These are phyloP conservation scores for Cochlearia excelsa DNA, from an alignment of 345 rosid species.

Conservation along the genomic window DNA sequence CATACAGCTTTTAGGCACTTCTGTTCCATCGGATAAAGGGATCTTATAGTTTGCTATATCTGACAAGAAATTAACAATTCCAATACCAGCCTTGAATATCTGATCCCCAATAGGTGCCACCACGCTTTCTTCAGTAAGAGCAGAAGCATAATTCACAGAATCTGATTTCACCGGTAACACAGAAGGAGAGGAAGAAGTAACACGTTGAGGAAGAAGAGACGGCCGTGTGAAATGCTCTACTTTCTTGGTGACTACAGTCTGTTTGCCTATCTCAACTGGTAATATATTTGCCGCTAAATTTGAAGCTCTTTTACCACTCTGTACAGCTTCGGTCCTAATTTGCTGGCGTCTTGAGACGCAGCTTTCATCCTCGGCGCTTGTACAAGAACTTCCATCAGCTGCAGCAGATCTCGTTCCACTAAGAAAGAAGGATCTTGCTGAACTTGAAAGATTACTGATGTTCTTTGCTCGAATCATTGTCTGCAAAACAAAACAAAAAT, in stretches of 20 bases:
- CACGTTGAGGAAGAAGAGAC: constrained; percentile 39
- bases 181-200: constrained; percentile 43
- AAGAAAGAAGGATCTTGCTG: constrained; percentile 70
- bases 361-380: constrained; percentile 75
- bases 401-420: constrained; percentile 63
- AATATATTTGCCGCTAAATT: constrained; percentile 26
- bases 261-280: constrained; percentile 42
- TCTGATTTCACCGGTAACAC: constrained; percentile 42
- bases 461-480: constrained; percentile 84
- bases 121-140: constrained; percentile 39
- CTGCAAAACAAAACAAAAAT: constrained; percentile 28
- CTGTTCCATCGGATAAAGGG: constrained; percentile 53
- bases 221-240: constrained; percentile 36
- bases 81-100: constrained; percentile 58
- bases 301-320: constrained; percentile 45
- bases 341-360: constrained; percentile 62
- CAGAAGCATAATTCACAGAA: constrained; percentile 46
- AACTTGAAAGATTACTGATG: constrained; percentile 66
- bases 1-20: constrained; percentile 8
- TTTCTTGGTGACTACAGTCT: constrained; percentile 33
- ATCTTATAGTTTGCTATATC: constrained; percentile 69
- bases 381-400: constrained; percentile 84
- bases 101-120: constrained; percentile 35
- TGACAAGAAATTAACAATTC: constrained; percentile 56
- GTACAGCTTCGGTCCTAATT: constrained; percentile 41